Percentiles rank a stretch among this genome's conserved stretches.
Conservation (phyloP, 306 rosid species). For the Macrotyloma uniflorum region DNA sequence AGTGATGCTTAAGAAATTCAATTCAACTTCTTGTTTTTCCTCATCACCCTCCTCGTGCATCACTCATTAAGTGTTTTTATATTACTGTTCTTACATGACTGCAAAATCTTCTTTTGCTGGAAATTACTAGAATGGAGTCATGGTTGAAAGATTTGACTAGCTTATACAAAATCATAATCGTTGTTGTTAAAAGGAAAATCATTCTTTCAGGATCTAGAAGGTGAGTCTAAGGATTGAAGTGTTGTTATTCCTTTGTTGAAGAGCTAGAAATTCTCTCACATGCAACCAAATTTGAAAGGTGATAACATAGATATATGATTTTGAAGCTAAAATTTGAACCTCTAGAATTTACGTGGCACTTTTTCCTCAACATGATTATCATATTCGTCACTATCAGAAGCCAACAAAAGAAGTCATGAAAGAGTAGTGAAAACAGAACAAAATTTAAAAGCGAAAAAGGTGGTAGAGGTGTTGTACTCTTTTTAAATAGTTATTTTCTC, state of each 20-base stretch:
- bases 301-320: neutral
- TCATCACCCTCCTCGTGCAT: conserved; percentile 22
- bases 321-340: conserved; percentile 7
- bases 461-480: neutral
- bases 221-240: neutral
- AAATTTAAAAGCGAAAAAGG: neutral
- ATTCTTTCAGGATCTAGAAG: neutral
- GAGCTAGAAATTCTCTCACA: neutral
- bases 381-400: conserved; percentile 9
- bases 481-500: conserved; percentile 21
- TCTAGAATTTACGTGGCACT: conserved; percentile 12
- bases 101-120: no score
- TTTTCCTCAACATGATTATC: conserved; percentile 7
- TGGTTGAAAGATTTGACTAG: no score
- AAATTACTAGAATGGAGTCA: no score
- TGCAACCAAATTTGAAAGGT: neutral
- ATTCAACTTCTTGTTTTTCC: conserved; percentile 14
- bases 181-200: no score
- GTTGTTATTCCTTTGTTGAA: neutral
- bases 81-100: no score
- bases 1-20: conserved; percentile 40
- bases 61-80: no score
- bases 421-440: conserved; percentile 13
- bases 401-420: conserved; percentile 22
- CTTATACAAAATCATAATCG: no score